Conservation (phyloP, 1,139 yeast genomes). For the Debaryomyces sp. region DNA sequence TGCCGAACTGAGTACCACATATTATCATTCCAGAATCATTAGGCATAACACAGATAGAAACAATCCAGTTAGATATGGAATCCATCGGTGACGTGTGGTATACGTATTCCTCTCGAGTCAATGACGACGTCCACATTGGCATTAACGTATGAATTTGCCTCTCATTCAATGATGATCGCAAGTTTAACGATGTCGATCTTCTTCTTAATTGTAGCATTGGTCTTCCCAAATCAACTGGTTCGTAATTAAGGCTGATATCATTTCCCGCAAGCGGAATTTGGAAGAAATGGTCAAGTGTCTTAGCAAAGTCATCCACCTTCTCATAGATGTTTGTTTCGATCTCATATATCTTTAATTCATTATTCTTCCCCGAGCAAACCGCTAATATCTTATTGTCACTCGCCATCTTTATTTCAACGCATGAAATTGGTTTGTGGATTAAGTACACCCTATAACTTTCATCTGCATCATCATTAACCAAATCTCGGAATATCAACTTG, state of each 20-base stretch:
- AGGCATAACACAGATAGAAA: constrained; percentile 21
- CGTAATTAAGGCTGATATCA: not conserved
- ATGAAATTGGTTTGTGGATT: constrained; percentile 40
- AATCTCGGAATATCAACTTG: constrained; percentile 44
- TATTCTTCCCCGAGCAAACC: constrained; percentile 50
- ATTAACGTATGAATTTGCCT: constrained; percentile 21
- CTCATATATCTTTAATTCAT: constrained; percentile 40
- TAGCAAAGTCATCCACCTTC: not conserved
- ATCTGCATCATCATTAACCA: constrained; percentile 42
- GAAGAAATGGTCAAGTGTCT: constrained; percentile 3
- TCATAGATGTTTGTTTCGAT: constrained; percentile 10
- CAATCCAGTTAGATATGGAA: constrained; percentile 26
- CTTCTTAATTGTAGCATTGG: constrained; percentile 13
- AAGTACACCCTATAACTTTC: constrained; percentile 31
- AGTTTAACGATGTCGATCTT: constrained; percentile 14
- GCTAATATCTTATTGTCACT: constrained; percentile 19
- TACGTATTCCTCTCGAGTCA: constrained; percentile 18
- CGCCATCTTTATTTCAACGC: constrained; percentile 27
- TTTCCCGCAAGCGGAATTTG: constrained; percentile 2
- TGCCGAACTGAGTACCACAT: constrained; percentile 41
- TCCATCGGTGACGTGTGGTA: constrained; percentile 23
- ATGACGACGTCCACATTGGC: constrained; percentile 25
- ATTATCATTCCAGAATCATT: constrained; percentile 17
- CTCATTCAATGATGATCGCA: constrained; percentile 16
- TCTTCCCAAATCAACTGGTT: not conserved